Conservation (phyloP, 768 basidiomycete genomes). For the Trametes villosa region DNA sequence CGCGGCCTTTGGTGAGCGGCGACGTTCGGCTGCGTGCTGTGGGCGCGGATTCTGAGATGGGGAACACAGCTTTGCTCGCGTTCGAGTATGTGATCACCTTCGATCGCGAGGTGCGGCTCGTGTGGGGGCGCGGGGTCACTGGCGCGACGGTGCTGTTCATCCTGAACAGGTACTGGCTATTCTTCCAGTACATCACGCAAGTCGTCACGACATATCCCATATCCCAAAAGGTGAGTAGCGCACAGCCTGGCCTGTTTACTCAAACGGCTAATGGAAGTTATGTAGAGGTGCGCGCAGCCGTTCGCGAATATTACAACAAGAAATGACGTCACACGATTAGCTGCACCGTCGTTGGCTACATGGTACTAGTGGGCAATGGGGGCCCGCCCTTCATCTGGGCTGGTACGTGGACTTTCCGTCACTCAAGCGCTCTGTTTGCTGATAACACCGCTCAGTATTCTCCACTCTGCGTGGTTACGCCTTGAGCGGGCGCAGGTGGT, state of each 20-base stretch:
- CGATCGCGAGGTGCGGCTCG: slow-evolving; percentile 15
- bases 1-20: background rate
- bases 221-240: background rate
- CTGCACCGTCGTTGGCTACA: slow-evolving; percentile 6
- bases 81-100: slow-evolving; percentile 22
- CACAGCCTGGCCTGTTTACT: too few species aligned
- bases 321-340: background rate
- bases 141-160: slow-evolving; percentile 19
- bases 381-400: slow-evolving; percentile 14
- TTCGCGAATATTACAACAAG: background rate
- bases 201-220: slow-evolving; percentile 7
- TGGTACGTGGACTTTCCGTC: background rate
- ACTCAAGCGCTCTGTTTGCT: background rate
- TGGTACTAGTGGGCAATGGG: slow-evolving; percentile 10
- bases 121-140: slow-evolving; percentile 21
- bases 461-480: slow-evolving; percentile 15
- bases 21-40: too few species aligned
- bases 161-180: slow-evolving; percentile 20
- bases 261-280: background rate
- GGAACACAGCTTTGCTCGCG: slow-evolving; percentile 9
- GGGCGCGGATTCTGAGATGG: background rate
- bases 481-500: slow-evolving; percentile 9
- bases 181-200: slow-evolving; percentile 14
- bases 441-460: slow-evolving; percentile 6
- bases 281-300: background rate